Conservation (phyloP, 2,329 filamentous ascomycete species). For the Pseudogymnoascus sp. region DNA sequence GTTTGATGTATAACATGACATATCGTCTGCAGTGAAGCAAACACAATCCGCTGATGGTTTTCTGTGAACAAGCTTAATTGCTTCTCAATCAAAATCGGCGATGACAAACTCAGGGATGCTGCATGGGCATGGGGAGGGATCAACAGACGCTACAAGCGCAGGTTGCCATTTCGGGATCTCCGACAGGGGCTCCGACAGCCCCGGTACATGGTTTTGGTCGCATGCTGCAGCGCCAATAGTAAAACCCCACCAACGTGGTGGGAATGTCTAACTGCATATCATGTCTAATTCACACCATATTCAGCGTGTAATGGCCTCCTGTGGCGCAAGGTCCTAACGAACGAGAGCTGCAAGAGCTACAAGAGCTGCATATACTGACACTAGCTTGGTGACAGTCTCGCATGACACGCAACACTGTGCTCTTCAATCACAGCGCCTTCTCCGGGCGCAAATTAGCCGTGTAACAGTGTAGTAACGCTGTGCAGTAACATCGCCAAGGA, state of each 20-base stretch:
- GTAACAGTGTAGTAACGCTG: neutral
- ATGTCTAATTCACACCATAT: neutral
- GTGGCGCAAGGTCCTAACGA: neutral
- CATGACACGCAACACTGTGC: neutral
- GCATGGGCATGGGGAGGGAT: neutral
- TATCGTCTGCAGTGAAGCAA: neutral
- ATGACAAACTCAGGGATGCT: neutral
- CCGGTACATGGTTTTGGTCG: neutral
- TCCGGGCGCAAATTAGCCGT: neutral
- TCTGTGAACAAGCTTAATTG: neutral
- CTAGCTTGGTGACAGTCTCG: neutral
- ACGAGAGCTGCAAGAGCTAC: neutral
- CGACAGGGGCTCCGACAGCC: neutral
- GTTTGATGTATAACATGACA: neutral
- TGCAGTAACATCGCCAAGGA: neutral
- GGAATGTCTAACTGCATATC: neutral
- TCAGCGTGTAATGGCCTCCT: neutral
- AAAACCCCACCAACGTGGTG: constrained; percentile 1
- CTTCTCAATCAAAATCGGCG: neutral
- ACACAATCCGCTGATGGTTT: neutral
- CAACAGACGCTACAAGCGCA: constrained; percentile 9
- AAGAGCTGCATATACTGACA: neutral
- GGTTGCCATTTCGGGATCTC: constrained; percentile 5
- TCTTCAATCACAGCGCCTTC: neutral
- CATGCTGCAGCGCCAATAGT: constrained; percentile 1